Base-by-base conservation (phyloP, 164 flowering plant species). In the Nymphaea colorata region DNA sequence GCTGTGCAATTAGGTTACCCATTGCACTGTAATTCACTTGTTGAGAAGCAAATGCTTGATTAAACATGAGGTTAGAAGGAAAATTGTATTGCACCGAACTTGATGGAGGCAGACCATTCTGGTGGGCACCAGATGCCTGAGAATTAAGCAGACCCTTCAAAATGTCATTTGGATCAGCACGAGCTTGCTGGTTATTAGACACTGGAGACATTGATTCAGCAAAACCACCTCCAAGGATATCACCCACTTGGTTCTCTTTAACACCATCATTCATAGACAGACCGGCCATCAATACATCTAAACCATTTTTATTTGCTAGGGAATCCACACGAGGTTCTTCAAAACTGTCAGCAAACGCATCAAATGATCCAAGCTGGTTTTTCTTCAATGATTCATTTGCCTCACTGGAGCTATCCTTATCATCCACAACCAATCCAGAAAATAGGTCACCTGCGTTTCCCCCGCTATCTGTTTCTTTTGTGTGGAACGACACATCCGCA, bases 401-500 rank as follows among this genome's bases (percentile, higher is more conserved):
- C 41, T 66, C 82, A 69, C 59, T 67, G 43, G 67, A 68, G 67
- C 61, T 70, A 63, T 68, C 79, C 61, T 75, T 83, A 45, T 71
- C 78, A 74, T 79, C 93, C 68, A 85, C 68, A 15, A 78, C 73
- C 84, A 86, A 78, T n/a, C 96, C 98, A 44, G 91, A 81, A 74
- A 91, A 91, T 47, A 88, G 76, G 79, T 90, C 91, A 75, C 76
- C 82, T 4, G 16, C 80, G 44, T 72, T 75, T 65, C 79, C 87
- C 68, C 62, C 80, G 59, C 66, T 73, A 4, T 7, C 42, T 17
- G n/a, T 7, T 51, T 75, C 91, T 66, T 18, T 72, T 11, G 81
- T 67, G 76, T 87, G 94, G 70, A 94, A 94, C 44, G 96, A 91
- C 51, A 94, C 96, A 84, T 82, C 98, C 42, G 96, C 88, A 76